A percentile compares a stretch with the other conserved stretches of the same genome.
Evolutionary conservation across 2,329 filamentous ascomycete species (phyloP).

Genomic region (Penicillium sp.): DNA sequence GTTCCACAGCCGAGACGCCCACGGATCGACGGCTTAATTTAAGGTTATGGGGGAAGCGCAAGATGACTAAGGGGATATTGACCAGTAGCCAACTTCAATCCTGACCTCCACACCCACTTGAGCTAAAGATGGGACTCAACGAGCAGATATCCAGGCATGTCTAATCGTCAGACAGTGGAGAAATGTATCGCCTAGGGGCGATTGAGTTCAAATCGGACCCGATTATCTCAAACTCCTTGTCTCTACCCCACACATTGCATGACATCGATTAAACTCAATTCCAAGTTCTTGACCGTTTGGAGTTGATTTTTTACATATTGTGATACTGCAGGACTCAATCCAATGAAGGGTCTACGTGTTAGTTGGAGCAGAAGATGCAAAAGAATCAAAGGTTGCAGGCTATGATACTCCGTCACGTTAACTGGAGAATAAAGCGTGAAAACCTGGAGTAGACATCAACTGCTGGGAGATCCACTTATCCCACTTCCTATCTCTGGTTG

Average conservation of each 20-base stretch:
- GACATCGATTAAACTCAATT: constrained; percentile 7
- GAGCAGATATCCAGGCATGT: background rate
- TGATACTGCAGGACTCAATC: background rate
- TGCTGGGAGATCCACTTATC: background rate
- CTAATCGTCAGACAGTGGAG: constrained; percentile 3
- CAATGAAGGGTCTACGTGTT: background rate
- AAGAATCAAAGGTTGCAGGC: background rate
- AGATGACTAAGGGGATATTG: constrained; percentile 3
- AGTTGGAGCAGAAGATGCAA: background rate
- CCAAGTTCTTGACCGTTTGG: background rate
- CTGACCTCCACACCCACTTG: background rate
- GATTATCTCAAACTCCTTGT: background rate
- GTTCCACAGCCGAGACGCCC: background rate
- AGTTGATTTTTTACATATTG: background rate
- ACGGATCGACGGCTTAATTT: constrained; percentile 2
- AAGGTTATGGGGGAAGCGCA: background rate
- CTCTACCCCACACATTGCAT: constrained; percentile 4
- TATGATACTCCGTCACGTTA: background rate
- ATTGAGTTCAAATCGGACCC: background rate
- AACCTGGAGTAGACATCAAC: background rate
- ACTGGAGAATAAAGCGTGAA: background rate
- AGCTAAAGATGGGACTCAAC: background rate
- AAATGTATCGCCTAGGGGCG: background rate
- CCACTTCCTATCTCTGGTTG: background rate
- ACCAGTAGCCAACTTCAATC: background rate